Evolutionary conservation across 371 early-diverging fungal species (phyloP), one percentile per base, ranked within the genome.

Genomic region (Circinella umbellata): DNA sequence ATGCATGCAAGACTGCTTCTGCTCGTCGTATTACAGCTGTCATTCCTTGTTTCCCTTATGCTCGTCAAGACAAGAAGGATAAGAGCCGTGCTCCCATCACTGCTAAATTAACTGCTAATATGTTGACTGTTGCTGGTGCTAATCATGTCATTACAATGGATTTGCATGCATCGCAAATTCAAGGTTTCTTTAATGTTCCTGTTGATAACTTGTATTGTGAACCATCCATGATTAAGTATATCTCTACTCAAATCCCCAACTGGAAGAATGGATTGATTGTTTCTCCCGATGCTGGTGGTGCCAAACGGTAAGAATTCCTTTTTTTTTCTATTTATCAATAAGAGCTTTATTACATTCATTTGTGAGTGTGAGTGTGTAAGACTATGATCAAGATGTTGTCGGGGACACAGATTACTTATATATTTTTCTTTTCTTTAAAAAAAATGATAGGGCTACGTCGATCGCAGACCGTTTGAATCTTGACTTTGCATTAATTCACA

Each of bases 131-230:
- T 20, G 96, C 98, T 46, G 97, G 97, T 55, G 97, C 97, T 53
- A 90, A 97, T 81, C 99, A 99, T 75, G 95, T 99, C 68, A 98
- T 99, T 69, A 98, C 99, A 36, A 95, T 99, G 94, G 99, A 99
- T 83, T 88, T 99, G 61, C 99, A 99, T 75, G 96, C 94, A 15
- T 88, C 91, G 63, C 99, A 98, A 81, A 94, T 98, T 76, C 98
- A 98, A 82, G 99, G 99, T n/a, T 99, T 98, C 87, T 98, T 99
- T 72, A 93, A 98, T 80, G 91, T 96, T 69, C 98, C 98, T 37
- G 98, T 99, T 61, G 99, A 99, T 73, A 98, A 98, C 81, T 81
- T 99, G 68, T 95, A 94, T 70, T 95, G 93, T 27, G 95, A 98
- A 84, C 99, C 98, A 17, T 89, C 91, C 64, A 94, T 93, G 71